These are phyloP conservation scores for Drosera capensis DNA, from an alignment of 148 eudicot genomes.

Conservation along the genomic window DNA sequence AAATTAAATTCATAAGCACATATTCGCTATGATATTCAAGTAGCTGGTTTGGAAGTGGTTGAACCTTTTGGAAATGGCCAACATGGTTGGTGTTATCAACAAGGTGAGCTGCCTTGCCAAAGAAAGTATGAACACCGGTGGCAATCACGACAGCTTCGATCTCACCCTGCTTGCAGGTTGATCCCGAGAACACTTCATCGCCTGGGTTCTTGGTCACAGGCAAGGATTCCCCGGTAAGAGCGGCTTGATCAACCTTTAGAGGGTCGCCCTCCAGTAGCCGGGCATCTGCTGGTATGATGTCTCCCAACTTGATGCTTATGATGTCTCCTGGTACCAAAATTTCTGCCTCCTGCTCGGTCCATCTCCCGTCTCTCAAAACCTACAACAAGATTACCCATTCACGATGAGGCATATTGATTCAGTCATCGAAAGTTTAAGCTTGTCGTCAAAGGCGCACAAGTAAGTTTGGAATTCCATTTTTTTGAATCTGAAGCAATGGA, in stretches of 20 bases:
- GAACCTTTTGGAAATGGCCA: slow-evolving; percentile 67
- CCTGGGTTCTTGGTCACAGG: slow-evolving; percentile 55
- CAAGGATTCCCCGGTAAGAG: slow-evolving; percentile 82
- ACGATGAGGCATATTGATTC: too few relatives aligned
- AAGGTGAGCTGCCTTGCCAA: slow-evolving; percentile 83
- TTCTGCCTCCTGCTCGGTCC: slow-evolving; percentile 53
- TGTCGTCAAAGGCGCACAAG: too few relatives aligned
- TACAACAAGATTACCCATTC: too few relatives aligned
- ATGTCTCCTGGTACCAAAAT: slow-evolving; percentile 69
- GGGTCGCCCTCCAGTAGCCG: slow-evolving; percentile 72
- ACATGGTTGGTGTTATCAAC: slow-evolving; percentile 71
- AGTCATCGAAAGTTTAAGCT: too few relatives aligned
- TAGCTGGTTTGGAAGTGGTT: not conserved
- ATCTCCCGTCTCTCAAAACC: slow-evolving; percentile 53
- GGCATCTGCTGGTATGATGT: slow-evolving; percentile 71
- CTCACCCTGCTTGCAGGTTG: slow-evolving; percentile 83
- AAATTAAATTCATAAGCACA: slow-evolving; percentile 4
- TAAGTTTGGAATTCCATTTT: too few relatives aligned
- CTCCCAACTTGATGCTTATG: slow-evolving; percentile 66
- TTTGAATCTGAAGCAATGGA: too few relatives aligned
- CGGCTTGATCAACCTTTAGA: slow-evolving; percentile 70
- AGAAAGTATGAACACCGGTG: slow-evolving; percentile 78
- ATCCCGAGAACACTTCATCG: slow-evolving; percentile 65
- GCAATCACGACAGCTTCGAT: slow-evolving; percentile 76
- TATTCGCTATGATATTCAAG: too few relatives aligned